Evolutionary conservation across 768 basidiomycete genomes (phyloP), one percentile per base, ranked within the genome.

Genomic region (Leucosporidium yakuticum): DNA sequence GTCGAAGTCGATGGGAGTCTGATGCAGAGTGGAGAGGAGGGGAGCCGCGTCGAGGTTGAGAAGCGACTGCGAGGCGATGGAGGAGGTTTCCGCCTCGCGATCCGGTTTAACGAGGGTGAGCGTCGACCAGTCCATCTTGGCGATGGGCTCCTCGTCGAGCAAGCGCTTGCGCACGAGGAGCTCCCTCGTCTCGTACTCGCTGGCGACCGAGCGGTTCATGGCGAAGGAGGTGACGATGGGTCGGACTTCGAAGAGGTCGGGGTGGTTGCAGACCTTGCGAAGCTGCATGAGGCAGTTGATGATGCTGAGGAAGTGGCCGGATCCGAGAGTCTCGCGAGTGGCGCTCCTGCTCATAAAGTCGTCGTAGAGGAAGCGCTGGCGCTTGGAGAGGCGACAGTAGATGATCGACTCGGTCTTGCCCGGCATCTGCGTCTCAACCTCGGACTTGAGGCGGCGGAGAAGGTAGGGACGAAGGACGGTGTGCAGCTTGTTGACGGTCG

Each of bases 241-340:
- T 57, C 81, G 77, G 11, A 74, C 73, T 60, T 91, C 88, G 77
- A 99, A 98, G 15, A 97, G 80, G 81, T 90, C 90, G 0, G 95
- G 94, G 78, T 99, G 95, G 23, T 91, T 95, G 82, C 91, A 92
- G 2, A 93, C 91, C 83, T 98, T 98, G 65, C 95, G 89, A 19
- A 97, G 83, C 77, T 97, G 95, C 95, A 98, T 97, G 64, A 97
- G 86, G 47, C 80, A 81, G 69, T 82, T 82, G 71, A 80, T 78
- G 53, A 82, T 80, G 44, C 79, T 79, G 47, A 82, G 78, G 71
- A 80, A 81, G 50, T 81, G 80, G 5, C 93, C 94, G 3, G 91
- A 95, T 86, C 8, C 78, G 25, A 83, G 76, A 67, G 77, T 81
- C 39, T 81, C 76, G 23, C 92, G 83, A 19, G 96, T 81, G 0